Base-by-base conservation (phyloP, 2,329 filamentous ascomycete species). In the Xylogone sp. region DNA sequence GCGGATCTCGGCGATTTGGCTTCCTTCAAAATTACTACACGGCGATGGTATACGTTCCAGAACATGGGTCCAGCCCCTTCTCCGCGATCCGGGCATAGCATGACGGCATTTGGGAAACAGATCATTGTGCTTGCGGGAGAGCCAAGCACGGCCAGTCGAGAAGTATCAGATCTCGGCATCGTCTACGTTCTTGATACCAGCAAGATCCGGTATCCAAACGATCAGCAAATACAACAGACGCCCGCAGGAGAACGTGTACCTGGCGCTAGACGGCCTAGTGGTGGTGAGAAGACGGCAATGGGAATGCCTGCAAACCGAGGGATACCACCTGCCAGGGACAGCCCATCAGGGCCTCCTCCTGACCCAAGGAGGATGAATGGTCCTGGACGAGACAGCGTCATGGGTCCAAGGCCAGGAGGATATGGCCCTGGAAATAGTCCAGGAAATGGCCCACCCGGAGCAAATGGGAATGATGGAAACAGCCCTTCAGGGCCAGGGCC, bases 41-140 rank as follows among this genome's bases (percentile, higher is more conserved):
- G 90, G 58, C 83, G 94, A 53, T 99, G 94, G 94, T 99, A 97
- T 69, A 99, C 94, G 31, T 99, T 99, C 71, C 94, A 99, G 66
- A 99, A 99, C 66, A 99, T 99, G 94, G 94, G 94, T 0, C 92
- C 92, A 2, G 95, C 92, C 1, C 94, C 94, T 0, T 97, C 92
- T 2, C 86, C 94, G 27, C 82, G 94, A 54, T 97, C 93, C 16
- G 94, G 94, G 1, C 94, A 99, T 69, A 97, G 91, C 69, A 97
- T 99, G 94, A 97, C 94, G 2, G 86, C 91, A 2, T 90, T 93
- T 56, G 90, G 90, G 24, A 97, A 96, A 69, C 88, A 92, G 53
- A 86, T 99, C 56, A 86, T 97, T 45, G 90, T 97, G 42, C 77
- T 97, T 27, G 95, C 90, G 34, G 94, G 94, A 57, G 95, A 99